A percentile compares a stretch with the other conserved stretches of the same genome.
Conservation (phyloP, 306 rosid species). For the Vigna mungo region DNA sequence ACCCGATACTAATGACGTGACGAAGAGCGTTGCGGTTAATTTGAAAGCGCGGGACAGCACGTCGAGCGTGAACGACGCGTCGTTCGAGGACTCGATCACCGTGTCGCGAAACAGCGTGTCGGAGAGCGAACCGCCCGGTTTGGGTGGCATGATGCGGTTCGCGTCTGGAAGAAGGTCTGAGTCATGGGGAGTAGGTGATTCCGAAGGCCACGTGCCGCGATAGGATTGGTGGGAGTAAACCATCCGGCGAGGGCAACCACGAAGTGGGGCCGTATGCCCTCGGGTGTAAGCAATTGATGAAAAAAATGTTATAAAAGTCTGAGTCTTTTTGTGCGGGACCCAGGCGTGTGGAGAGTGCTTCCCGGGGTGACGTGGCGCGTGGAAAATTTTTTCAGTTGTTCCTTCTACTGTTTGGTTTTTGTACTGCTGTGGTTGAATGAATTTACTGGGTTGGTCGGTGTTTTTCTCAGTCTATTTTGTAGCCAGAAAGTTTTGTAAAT, state of each 20-base stretch:
- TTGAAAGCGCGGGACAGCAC: constrained; percentile 43
- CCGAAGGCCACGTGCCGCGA: constrained; percentile 57
- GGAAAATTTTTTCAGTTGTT: constrained; percentile 36
- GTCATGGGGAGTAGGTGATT: constrained; percentile 63
- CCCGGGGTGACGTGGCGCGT: constrained; percentile 63
- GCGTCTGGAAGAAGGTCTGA: constrained; percentile 83
- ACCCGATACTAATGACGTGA: neutral
- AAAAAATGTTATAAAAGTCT: neutral
- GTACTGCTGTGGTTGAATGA: constrained; percentile 1
- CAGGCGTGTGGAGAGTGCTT: constrained; percentile 32
- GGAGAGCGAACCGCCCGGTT: constrained; percentile 75
- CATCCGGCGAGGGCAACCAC: constrained; percentile 33
- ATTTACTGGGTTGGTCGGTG: neutral
- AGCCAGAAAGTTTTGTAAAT: constrained; percentile 30
- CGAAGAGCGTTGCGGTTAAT: constrained; percentile 12
- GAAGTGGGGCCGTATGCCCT: constrained; percentile 44
- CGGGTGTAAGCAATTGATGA: neutral
- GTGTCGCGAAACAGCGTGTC: constrained; percentile 62
- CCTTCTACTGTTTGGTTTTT: neutral
- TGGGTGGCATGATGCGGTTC: constrained; percentile 79
- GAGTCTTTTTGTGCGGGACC: constrained; percentile 44
- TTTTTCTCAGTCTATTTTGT: neutral
- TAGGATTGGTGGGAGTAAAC: neutral
- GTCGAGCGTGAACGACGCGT: constrained; percentile 47
- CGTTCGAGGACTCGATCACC: constrained; percentile 50